phyloP scores from a whole-genome alignment of 257 asterid genomes.

The Solanum pennellii region DNA sequence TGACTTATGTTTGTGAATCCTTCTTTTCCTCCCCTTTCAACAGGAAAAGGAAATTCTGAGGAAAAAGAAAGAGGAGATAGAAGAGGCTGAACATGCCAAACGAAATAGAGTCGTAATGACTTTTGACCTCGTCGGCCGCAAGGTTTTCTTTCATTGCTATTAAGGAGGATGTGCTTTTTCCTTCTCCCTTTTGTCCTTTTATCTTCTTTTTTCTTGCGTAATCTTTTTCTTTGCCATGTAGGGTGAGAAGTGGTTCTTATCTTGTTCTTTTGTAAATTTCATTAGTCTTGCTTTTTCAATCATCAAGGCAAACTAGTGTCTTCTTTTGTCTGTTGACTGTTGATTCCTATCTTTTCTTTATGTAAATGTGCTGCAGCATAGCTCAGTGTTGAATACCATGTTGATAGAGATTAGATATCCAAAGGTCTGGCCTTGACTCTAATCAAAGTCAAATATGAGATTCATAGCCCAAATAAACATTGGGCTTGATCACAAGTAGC shows the following conservation, averaged over 20 bases:
- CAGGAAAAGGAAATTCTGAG: conserved; percentile 81
- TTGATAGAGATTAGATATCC: not conserved
- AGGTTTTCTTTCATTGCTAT: conserved; percentile 31
- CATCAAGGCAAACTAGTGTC: not conserved
- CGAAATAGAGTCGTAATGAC: conserved; percentile 70
- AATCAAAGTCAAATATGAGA: not conserved
- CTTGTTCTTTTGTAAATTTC: not conserved
- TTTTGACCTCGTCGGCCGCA: conserved; percentile 91
- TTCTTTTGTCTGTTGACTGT: not conserved
- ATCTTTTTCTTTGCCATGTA: not conserved
- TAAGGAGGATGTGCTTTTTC: not conserved
- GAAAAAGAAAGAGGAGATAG: conserved; percentile 71
- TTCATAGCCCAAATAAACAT: not conserved
- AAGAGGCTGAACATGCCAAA: conserved; percentile 71
- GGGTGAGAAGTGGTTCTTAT: not conserved
- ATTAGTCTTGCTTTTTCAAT: not conserved
- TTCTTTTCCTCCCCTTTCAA: conserved; percentile 2
- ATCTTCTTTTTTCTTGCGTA: not conserved
- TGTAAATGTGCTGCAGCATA: not conserved
- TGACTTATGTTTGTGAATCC: not conserved
- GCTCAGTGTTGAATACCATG: not conserved
- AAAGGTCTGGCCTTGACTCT: not conserved
- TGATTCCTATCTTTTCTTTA: not conserved
- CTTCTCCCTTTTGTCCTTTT: not conserved
- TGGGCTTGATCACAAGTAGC: not conserved